A percentile compares a stretch with the other conserved stretches of the same genome.
Evolutionary conservation across 2,329 filamentous ascomycete genomes (phyloP).

Genomic region (Fusarium sororula): DNA sequence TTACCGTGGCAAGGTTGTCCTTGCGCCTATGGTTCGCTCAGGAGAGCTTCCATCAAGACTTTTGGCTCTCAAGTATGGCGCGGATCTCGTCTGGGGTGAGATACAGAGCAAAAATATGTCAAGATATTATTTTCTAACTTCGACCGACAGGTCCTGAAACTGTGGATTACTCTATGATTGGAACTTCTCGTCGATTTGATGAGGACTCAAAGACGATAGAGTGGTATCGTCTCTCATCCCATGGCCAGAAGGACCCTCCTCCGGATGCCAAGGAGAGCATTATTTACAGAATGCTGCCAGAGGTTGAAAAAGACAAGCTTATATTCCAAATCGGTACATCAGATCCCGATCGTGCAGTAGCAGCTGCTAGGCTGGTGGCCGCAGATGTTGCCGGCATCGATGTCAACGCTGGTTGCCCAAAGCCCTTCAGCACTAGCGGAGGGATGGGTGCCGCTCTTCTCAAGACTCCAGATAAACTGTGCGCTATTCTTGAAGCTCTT

Average conservation of each 20-base stretch:
- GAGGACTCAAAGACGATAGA: slow-evolving; percentile 81
- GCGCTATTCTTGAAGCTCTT: slow-evolving; percentile 82
- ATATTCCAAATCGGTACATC: slow-evolving; percentile 95
- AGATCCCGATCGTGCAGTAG: slow-evolving; percentile 81
- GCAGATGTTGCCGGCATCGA: slow-evolving; percentile 92
- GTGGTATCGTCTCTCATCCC: slow-evolving; percentile 80
- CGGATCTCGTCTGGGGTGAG: slow-evolving; percentile 93
- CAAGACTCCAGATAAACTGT: slow-evolving; percentile 83
- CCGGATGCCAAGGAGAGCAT: slow-evolving; percentile 69
- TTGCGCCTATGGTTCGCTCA: slow-evolving; percentile 98
- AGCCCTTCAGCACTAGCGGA: slow-evolving; percentile 91
- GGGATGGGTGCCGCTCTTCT: slow-evolving; percentile 97
- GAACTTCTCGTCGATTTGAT: slow-evolving; percentile 81
- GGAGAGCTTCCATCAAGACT: slow-evolving; percentile 92
- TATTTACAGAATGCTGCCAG: slow-evolving; percentile 86
- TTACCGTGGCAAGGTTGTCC: slow-evolving; percentile 91
- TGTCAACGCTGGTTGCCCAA: slow-evolving; percentile 97
- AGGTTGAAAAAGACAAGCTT: slow-evolving; percentile 75
- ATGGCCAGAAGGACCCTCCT: slow-evolving; percentile 68
- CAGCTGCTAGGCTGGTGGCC: slow-evolving; percentile 85
- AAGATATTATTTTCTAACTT: not conserved
- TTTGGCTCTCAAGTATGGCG: slow-evolving; percentile 90
- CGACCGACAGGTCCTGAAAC: slow-evolving; percentile 79
- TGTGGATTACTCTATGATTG: slow-evolving; percentile 90
- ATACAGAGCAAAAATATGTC: slow-evolving; percentile 7